phyloP scores from a whole-genome alignment of 176 grass and related monocot genomes.

The Ensete ventricosum region DNA sequence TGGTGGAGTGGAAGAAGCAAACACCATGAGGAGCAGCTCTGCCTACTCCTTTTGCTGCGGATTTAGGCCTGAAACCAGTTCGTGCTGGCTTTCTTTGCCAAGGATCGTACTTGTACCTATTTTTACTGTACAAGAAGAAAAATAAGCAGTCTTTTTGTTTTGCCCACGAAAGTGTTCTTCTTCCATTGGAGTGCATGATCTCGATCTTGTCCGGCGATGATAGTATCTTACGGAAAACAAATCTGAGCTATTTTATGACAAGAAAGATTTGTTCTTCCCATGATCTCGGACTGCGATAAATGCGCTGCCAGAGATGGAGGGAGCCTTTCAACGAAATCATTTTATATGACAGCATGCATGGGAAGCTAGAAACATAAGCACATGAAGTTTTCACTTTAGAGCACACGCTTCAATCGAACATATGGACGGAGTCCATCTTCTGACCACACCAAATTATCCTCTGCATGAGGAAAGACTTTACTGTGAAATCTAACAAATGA shows the following conservation, averaged over 20 bases:
- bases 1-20: constrained; percentile 52
- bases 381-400: neutral
- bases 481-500: neutral
- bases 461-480: neutral
- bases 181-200: too few relatives aligned
- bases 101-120: neutral
- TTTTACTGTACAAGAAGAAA: neutral
- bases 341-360: neutral
- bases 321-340: neutral
- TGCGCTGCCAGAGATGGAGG: neutral
- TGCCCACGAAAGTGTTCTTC: too few relatives aligned
- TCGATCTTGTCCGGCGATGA: too few relatives aligned
- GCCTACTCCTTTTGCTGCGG: too few relatives aligned
- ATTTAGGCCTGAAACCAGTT: neutral
- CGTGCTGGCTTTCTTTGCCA: neutral
- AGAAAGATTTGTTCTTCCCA: neutral
- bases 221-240: neutral
- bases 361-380: neutral
- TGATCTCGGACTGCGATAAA: neutral
- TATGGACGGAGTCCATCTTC: neutral
- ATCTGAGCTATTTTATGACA: neutral
- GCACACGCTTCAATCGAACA: neutral
- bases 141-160: too few relatives aligned
- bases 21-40: too few relatives aligned
- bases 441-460: neutral